Evolutionary conservation across 306 rosid genomes (phyloP), one percentile per base, ranked within the genome.

Genomic region (Dalbergia cultrata): DNA sequence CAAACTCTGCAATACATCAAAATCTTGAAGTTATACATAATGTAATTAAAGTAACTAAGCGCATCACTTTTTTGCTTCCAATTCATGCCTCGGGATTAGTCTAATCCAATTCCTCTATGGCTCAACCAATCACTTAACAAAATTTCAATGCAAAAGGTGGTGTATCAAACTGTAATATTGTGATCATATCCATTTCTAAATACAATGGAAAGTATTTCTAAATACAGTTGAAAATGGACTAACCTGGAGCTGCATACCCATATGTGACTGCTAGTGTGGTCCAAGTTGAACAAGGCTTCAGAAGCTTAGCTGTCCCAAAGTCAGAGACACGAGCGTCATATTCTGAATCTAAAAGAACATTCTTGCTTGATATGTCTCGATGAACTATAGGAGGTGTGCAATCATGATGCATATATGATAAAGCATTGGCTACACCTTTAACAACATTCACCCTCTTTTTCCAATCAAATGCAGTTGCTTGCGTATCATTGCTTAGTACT

Each of bases 381-480:
- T 81, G 80, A 74, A 74, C 8, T 8, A 81, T 10, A 0, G 84
- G 79, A 37, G 84, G 74, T 7, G n/a, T 2, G 26, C 84, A 81
- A 4, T 34, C 80, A 57, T 81, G 85, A 45, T 74, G 76, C 80
- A 75, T 16, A 5, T 67, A 81, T 1, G 81, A 47, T 13, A 78
- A 78, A 47, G 80, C 86, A 59, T 67, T 67, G 1, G 83, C 81
- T 1, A 83, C 86, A 3, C 86, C 77, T 72, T 59, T 73, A 4
- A 83, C 43, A 31, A 78, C 59, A 58, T 67, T 49, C 58, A 74
- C 61, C 53, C 80, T 78, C 80, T 21, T 78, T 6, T n/a, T 58
- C 86, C 77, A 83, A 59, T 78, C 86, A 76, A 82, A 62, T 54
- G 14, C 11, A 12, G 2, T 13, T 35, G 74, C 79, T 9, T 43